phyloP scores from a whole-genome alignment of 2,329 filamentous ascomycete species.

The Aspergillus sp. region DNA sequence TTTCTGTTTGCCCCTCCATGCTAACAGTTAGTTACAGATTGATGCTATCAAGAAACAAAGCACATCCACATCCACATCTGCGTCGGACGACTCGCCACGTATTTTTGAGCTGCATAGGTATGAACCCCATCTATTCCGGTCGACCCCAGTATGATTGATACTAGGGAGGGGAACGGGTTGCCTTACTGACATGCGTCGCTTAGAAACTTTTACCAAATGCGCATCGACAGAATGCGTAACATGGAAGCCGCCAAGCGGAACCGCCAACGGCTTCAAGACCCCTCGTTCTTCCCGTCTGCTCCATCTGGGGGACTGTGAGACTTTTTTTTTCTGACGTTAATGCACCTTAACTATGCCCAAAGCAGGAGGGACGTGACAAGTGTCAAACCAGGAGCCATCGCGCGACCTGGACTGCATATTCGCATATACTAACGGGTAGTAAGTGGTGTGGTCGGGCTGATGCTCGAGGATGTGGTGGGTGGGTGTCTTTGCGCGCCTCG shows the following conservation, averaged over 20 bases:
- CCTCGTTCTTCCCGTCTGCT: constrained; percentile 79
- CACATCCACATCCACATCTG: constrained; percentile 33
- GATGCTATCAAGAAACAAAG: constrained; percentile 47
- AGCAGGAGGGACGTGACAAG: background rate
- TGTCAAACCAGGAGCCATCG: background rate
- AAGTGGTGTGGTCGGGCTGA: background rate
- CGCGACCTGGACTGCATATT: background rate
- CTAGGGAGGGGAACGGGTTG: background rate
- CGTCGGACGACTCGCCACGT: constrained; percentile 67
- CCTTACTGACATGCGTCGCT: constrained; percentile 1
- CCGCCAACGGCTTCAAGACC: constrained; percentile 74
- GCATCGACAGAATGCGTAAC: constrained; percentile 74
- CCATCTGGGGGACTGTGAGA: constrained; percentile 58
- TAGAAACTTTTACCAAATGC: constrained; percentile 83
- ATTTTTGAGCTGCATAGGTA: constrained; percentile 84
- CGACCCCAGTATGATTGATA: background rate
- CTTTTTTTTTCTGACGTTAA: background rate
- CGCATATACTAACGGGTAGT: too few relatives aligned
- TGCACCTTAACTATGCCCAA: background rate
- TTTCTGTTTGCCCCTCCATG: constrained; percentile 3
- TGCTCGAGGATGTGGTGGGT: background rate
- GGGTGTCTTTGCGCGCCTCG: background rate
- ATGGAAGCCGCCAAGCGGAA: constrained; percentile 78
- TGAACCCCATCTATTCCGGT: constrained; percentile 5
- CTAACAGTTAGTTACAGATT: constrained; percentile 23